These are phyloP conservation scores for Sugiyamaella novakii DNA, from an alignment of 1,139 yeast species.

Conservation along the genomic window DNA sequence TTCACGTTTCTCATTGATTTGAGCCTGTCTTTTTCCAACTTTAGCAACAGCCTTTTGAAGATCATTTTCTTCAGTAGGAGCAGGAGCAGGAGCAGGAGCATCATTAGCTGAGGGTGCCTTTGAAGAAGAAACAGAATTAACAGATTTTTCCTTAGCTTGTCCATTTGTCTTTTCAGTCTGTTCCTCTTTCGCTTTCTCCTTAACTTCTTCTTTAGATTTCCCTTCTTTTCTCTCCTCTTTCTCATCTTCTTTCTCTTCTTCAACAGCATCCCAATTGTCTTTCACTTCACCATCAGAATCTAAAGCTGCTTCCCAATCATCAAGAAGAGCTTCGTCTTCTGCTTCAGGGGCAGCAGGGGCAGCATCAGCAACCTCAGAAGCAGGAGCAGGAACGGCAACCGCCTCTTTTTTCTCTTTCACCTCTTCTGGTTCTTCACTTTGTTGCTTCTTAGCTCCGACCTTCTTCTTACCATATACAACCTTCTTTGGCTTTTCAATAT, in stretches of 20 bases:
- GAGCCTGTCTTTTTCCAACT: conserved; percentile 32
- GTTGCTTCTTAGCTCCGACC: conserved; percentile 43
- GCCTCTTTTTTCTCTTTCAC: conserved; percentile 26
- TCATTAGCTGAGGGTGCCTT: conserved; percentile 33
- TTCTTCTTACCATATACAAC: conserved; percentile 78
- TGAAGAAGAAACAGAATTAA: too few relatives aligned
- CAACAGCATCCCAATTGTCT: conserved; percentile 39
- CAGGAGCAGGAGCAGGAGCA: conserved; percentile 27
- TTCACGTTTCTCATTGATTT: conserved; percentile 44
- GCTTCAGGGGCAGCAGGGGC: conserved; percentile 26
- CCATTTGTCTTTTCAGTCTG: conserved; percentile 33
- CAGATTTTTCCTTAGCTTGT: conserved; percentile 27
- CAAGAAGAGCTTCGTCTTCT: conserved; percentile 41
- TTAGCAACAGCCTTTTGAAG: conserved; percentile 37
- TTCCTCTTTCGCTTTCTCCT: conserved; percentile 30
- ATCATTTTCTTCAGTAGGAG: conserved; percentile 29
- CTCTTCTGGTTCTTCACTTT: conserved; percentile 33
- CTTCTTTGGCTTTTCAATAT: conserved; percentile 61
- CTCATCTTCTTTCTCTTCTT: conserved; percentile 32
- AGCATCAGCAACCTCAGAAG: conserved; percentile 30
- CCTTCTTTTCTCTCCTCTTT: conserved; percentile 32
- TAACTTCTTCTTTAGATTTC: conserved; percentile 31
- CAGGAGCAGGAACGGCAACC: conserved; percentile 46
- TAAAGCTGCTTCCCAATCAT: conserved; percentile 46
- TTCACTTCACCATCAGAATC: conserved; percentile 44